A percentile compares a stretch with the other conserved stretches of the same genome.
These are phyloP conservation scores for Ophiostoma ips DNA, from an alignment of 2,329 filamentous ascomycete species.

Conservation along the genomic window DNA sequence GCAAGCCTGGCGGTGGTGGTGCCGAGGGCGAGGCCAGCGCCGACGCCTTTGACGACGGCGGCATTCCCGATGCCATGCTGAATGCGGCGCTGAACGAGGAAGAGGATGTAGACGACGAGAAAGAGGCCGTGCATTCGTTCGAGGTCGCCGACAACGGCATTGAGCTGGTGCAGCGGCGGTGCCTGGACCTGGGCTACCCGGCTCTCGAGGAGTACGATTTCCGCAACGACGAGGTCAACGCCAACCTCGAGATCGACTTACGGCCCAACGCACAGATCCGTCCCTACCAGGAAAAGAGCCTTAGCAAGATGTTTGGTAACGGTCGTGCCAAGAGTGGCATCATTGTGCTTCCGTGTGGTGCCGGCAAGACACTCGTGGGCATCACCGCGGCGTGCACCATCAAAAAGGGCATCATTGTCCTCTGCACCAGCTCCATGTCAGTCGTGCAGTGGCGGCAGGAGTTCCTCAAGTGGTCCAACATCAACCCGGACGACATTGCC, in stretches of 20 bases:
- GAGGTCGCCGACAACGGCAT: conserved; percentile 74
- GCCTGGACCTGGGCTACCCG: conserved; percentile 72
- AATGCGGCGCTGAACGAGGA: conserved; percentile 35
- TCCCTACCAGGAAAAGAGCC: conserved; percentile 89
- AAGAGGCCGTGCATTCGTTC: conserved; percentile 83
- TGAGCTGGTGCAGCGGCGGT: conserved; percentile 78
- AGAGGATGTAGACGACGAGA: conserved; percentile 68
- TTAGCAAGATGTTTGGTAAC: conserved; percentile 99
- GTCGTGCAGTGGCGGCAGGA: conserved; percentile 94
- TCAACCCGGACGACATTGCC: conserved; percentile 78
- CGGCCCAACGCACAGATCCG: conserved; percentile 81
- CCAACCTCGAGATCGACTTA: conserved; percentile 86
- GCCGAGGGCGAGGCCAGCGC: background rate
- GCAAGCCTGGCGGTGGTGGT: background rate
- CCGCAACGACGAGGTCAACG: conserved; percentile 74
- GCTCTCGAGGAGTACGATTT: conserved; percentile 97
- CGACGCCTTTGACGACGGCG: background rate
- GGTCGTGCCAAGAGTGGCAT: conserved; percentile 94
- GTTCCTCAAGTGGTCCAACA: conserved; percentile 97
- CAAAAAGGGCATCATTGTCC: conserved; percentile 88
- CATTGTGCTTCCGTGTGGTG: conserved; percentile 91
- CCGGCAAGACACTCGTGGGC: conserved; percentile 94
- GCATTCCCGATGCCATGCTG: conserved; percentile 38
- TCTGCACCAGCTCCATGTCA: conserved; percentile 96
- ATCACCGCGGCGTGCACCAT: conserved; percentile 97